Evolutionary conservation across 345 rosid genomes (phyloP), one percentile per base, ranked within the genome.

Genomic region (Ceriops zippeliana): DNA sequence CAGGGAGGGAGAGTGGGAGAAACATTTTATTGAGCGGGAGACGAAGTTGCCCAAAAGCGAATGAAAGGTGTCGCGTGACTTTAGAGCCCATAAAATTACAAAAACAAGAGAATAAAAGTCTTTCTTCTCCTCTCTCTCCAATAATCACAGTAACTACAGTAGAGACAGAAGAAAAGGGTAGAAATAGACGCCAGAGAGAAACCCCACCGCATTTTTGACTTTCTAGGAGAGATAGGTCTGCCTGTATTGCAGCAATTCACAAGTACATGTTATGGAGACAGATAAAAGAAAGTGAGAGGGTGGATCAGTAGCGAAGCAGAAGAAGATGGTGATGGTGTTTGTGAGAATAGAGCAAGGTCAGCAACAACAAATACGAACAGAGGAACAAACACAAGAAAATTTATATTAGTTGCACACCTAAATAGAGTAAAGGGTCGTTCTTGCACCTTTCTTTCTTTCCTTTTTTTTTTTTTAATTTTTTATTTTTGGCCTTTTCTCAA

Each of bases 21-120:
- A 13, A 27, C 9, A 70, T 31, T 9, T n/a, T 17, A 9, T 0
- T 1, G 56, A 26, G 16, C 37, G 13, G 61, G 56, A 58, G 70
- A 16, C 34, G 70, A 65, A 53, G 58, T 31, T 32, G 57, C 51
- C 47, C 5, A 57, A 71, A 61, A 42, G 75, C 67, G 64, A 62
- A 70, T 13, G 66, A 62, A 63, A 47, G 72, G 62, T 19, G 75
- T 74, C 80, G 79, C 70, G 82, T 77, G 85, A 84, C 79, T 65
- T 74, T 66, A 60, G 64, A 58, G 62, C 42, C 31, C 70, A 69
- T 63, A 75, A 72, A 73, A 76, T 49, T 78, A 74, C 78, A 76
- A 75, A 67, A 62, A 78, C 76, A 17, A 76, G 61, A 77, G 75
- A 57, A 66, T 79, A 73, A 78, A 74, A 75, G 73, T 77, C 77